These are phyloP conservation scores for Colletotrichum sp. DNA, from an alignment of 2,329 filamentous ascomycete genomes.

Conservation along the genomic window DNA sequence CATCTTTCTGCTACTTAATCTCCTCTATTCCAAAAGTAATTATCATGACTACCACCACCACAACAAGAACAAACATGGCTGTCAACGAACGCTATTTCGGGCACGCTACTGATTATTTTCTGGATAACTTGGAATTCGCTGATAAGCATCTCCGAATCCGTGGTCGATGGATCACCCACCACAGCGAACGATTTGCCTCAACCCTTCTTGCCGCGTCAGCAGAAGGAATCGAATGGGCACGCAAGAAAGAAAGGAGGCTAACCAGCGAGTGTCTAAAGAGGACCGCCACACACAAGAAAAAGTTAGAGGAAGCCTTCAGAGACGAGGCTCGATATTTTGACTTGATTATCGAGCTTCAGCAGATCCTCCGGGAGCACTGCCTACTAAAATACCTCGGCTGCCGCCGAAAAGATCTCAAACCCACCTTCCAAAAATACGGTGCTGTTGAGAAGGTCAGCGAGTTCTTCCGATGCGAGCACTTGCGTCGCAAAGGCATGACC, in stretches of 20 bases:
- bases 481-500: not conserved
- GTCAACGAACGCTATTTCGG: not conserved
- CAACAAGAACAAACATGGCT: not conserved
- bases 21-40: not conserved
- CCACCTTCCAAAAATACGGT: not conserved
- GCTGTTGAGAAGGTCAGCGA: not conserved
- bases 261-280: not conserved
- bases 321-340: not conserved
- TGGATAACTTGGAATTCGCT: not conserved
- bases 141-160: not conserved
- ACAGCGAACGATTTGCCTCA: not conserved
- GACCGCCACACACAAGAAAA: not conserved
- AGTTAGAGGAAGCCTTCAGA: not conserved
- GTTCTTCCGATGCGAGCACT: not conserved
- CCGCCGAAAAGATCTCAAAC: not conserved
- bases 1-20: not conserved
- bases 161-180: not conserved
- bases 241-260: not conserved
- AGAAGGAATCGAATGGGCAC: not conserved
- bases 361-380: not conserved
- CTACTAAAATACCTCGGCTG: not conserved
- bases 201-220: not conserved
- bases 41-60: not conserved
- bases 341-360: not conserved
- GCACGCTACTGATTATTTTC: not conserved